phyloP scores from a whole-genome alignment of 2,329 filamentous ascomycete genomes.

The Xylariaceae sp. region DNA sequence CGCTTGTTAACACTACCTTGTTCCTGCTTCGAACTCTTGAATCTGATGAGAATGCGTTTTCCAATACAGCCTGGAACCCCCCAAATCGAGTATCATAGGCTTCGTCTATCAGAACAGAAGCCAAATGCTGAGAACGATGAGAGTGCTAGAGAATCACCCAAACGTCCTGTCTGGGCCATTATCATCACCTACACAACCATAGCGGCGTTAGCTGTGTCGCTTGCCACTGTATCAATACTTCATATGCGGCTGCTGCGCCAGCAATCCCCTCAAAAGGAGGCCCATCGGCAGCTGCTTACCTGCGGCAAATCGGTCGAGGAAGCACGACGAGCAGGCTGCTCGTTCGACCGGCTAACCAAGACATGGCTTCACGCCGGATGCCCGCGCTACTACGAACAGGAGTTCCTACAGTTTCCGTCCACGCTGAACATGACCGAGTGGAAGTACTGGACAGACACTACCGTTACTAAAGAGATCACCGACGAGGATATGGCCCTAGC shows the following conservation, averaged over 20 bases:
- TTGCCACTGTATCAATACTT: slow-evolving; percentile 6
- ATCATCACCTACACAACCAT: neutral
- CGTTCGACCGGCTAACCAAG: slow-evolving; percentile 24
- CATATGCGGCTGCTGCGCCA: slow-evolving; percentile 10
- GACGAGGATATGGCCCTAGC: slow-evolving; percentile 20
- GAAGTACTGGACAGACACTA: slow-evolving; percentile 21
- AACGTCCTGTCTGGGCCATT: neutral
- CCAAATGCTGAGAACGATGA: neutral
- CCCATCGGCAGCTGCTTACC: slow-evolving; percentile 12
- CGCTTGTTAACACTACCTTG: neutral
- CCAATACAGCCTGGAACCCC: neutral
- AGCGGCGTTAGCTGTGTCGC: slow-evolving; percentile 1
- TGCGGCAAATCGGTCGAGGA: slow-evolving; percentile 15
- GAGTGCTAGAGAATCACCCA: neutral
- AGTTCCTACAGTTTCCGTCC: slow-evolving; percentile 9
- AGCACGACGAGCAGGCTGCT: slow-evolving; percentile 13
- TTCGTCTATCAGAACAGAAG: slow-evolving; percentile 14
- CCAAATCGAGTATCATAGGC: slow-evolving; percentile 3
- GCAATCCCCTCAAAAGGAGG: neutral
- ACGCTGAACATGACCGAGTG: slow-evolving; percentile 14
- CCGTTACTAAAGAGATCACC: slow-evolving; percentile 9
- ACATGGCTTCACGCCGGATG: slow-evolving; percentile 16
- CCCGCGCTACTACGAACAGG: slow-evolving; percentile 14
- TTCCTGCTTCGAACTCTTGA: neutral
- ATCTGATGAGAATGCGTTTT: neutral